Base-by-base conservation (phyloP, 176 grass and related monocot genomes). In the Zoysia pacifica region DNA sequence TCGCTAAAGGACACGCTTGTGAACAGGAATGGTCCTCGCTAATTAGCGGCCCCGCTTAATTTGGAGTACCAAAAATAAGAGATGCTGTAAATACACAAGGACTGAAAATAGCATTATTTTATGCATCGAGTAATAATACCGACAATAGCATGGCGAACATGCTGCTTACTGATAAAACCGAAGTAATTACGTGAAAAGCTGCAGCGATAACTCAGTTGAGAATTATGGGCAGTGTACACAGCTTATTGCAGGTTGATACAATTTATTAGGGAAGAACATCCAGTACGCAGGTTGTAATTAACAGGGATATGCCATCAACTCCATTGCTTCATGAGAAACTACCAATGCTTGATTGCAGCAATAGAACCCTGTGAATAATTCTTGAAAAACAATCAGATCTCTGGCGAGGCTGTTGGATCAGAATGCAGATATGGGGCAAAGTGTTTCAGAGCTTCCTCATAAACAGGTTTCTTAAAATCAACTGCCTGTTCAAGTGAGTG, bases 401-500 rank as follows among this genome's bases (percentile, higher is more conserved):
- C 76, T 13, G 78, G 73, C 6, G 83, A 82, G 54, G 73, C 62
- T 12, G 79, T 3, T 72, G 81, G 79, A 91, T 86, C 88, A 66
- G 84, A 88, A 58, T 95, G 80, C 72, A 99, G 84, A 80, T 82
- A 83, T 15, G 90, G 69, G 3, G 69, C 74, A 48, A 93, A 93
- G 79, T 88, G 87, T 70, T 93, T 91, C 38, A 99, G 35, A 16
- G 88, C 90, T 62, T 95, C 90, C 87, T 93, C 86, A 80, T 99
- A 99, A 7, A 99, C 88, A 10, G 92, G 90, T 72, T 93, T 99
- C 77, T 99, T 99, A 55, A 99, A 95, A 18, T 91, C 90, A 58
- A 95, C 92, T 20, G 84, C 96, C 96, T 95, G 88, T 36, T 78
- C 13, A 81, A 19, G 88, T 44, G 43, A 64, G 79, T 44, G n/a